phyloP scores from a whole-genome alignment of 345 rosid genomes.

The Bretschneidera sinensis region DNA sequence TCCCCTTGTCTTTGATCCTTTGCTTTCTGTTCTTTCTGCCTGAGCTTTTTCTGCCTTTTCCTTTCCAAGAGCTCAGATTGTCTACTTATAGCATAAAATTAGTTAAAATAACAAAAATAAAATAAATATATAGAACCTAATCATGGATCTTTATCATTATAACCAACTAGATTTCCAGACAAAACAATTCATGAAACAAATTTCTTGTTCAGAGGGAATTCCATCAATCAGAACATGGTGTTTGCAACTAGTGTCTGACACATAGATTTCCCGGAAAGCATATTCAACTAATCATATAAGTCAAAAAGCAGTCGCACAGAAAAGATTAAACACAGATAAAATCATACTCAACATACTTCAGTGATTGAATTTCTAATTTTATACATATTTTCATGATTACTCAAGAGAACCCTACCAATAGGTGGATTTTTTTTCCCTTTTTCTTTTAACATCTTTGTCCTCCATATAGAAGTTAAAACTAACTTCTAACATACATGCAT shows the following conservation, averaged over 20 bases:
- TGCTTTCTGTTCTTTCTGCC: constrained; percentile 81
- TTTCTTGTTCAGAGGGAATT: neutral
- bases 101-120: constrained; percentile 2
- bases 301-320: no score
- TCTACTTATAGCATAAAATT: constrained; percentile 33
- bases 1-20: constrained; percentile 55
- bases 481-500: no score
- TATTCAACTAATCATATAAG: neutral
- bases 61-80: constrained; percentile 75
- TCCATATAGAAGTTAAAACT: neutral
- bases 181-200: neutral
- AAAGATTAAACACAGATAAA: neutral
- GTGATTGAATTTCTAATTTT: no score
- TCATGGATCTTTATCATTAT: neutral
- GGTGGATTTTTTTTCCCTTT: no score
- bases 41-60: constrained; percentile 75
- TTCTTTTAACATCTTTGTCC: neutral
- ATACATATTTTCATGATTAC: no score
- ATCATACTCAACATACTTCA: neutral
- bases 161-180: constrained; percentile 6
- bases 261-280: neutral
- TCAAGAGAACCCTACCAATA: no score
- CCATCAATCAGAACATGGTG: neutral
- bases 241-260: neutral
- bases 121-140: neutral